Evolutionary conservation across 83 land plant species (phyloP).

Genomic region (Thuja plicata): DNA sequence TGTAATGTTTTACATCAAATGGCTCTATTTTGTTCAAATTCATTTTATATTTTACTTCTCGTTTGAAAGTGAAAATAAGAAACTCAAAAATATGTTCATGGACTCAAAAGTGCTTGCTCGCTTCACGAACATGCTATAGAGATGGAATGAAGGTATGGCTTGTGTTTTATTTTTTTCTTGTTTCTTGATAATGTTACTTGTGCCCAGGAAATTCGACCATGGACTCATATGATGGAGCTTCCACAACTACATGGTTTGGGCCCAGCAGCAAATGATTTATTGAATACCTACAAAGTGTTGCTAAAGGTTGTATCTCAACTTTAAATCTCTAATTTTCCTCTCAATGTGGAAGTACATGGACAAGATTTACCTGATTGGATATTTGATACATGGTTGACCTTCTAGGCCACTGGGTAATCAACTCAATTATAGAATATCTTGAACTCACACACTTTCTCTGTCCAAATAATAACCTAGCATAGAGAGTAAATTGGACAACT

Average conservation of each 20-base stretch:
- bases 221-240: slow-evolving; percentile 99
- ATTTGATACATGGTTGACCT: slow-evolving; percentile 4
- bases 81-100: neutral
- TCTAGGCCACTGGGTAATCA: neutral
- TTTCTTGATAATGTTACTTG: neutral
- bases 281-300: slow-evolving; percentile 89
- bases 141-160: neutral
- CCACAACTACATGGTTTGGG: slow-evolving; percentile 99
- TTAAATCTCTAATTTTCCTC: neutral
- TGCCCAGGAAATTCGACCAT: slow-evolving; percentile 92
- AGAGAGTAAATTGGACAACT: neutral
- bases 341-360: neutral
- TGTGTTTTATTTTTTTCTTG: neutral
- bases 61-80: neutral
- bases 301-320: slow-evolving; percentile 56
- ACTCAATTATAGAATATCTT: neutral
- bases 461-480: neutral
- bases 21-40: neutral
- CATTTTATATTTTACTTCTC: neutral
- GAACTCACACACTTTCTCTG: neutral
- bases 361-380: slow-evolving; percentile 5
- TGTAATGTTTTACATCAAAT: neutral
- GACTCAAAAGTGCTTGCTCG: neutral
- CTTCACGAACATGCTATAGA: neutral
- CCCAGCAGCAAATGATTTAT: slow-evolving; percentile 86